phyloP scores from a whole-genome alignment of 805 yeast genomes.

The Myxozyma lipomycoides region DNA sequence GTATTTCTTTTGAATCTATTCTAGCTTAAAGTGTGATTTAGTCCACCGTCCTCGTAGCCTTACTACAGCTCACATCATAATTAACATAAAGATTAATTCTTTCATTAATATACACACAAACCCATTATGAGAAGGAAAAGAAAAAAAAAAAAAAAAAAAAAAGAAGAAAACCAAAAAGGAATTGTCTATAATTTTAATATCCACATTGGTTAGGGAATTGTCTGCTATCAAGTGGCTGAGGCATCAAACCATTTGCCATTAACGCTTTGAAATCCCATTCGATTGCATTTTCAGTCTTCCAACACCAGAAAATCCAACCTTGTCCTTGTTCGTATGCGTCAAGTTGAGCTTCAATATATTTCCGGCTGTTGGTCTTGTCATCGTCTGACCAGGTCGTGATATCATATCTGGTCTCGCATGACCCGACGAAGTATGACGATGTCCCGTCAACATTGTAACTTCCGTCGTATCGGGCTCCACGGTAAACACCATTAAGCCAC shows the following conservation, averaged over 20 bases:
- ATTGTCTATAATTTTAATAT: neutral
- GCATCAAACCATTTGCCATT: slow-evolving; percentile 59
- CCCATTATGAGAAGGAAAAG: too few relatives aligned
- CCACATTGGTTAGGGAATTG: slow-evolving; percentile 63
- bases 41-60: too few relatives aligned
- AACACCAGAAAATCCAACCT: slow-evolving; percentile 95
- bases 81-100: too few relatives aligned
- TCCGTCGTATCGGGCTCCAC: slow-evolving; percentile 79
- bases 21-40: too few relatives aligned
- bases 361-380: slow-evolving; percentile 56
- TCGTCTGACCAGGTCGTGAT: slow-evolving; percentile 55
- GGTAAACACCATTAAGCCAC: slow-evolving; percentile 83
- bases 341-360: slow-evolving; percentile 81
- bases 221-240: slow-evolving; percentile 68
- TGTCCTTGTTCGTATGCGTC: slow-evolving; percentile 69
- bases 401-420: slow-evolving; percentile 52
- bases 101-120: too few relatives aligned
- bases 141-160: too few relatives aligned
- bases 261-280: slow-evolving; percentile 83
- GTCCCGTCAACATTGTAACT: slow-evolving; percentile 42
- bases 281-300: slow-evolving; percentile 76
- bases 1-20: too few relatives aligned
- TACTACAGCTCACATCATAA: too few relatives aligned
- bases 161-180: neutral
- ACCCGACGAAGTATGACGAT: slow-evolving; percentile 43